phyloP scores from a whole-genome alignment of 2,329 filamentous ascomycete species.

The Dothidotthia symphoricarpi region DNA sequence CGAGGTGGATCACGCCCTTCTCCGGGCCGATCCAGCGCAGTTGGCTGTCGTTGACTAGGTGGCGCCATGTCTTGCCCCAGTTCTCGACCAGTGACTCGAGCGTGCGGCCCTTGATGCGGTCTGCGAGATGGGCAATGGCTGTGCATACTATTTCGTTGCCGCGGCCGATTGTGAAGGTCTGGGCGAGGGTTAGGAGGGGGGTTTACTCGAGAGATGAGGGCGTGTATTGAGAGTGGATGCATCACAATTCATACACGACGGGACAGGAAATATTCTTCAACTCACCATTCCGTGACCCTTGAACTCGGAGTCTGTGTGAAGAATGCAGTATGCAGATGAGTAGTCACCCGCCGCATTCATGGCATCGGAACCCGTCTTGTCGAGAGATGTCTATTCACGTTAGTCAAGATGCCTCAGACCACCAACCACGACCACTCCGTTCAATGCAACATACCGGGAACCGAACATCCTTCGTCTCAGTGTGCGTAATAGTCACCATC shows the following conservation, averaged over 20 bases:
- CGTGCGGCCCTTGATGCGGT: conserved; percentile 71
- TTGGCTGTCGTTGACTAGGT: conserved; percentile 88
- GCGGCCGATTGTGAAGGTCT: conserved; percentile 79
- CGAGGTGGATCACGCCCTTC: conserved; percentile 91
- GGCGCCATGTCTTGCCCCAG: conserved; percentile 86
- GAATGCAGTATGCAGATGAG: conserved; percentile 89
- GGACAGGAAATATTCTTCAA: conserved; percentile 1
- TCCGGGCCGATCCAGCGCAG: conserved; percentile 92
- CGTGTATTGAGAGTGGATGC: no score
- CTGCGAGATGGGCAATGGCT: conserved; percentile 75
- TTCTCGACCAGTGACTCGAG: conserved; percentile 73
- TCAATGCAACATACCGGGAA: conserved; percentile 44
- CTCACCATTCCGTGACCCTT: conserved; percentile 76
- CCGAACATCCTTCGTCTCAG: conserved; percentile 50
- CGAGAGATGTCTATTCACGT: conserved; percentile 71
- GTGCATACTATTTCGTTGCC: conserved; percentile 91
- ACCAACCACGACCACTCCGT: no score
- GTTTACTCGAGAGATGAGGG: no score
- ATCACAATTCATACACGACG: no score
- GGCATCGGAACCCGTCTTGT: conserved; percentile 94
- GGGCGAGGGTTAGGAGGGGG: neutral
- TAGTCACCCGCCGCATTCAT: conserved; percentile 96
- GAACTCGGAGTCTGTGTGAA: conserved; percentile 72
- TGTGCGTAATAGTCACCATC: conserved; percentile 50
- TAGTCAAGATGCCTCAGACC: neutral